These are phyloP conservation scores for Kuraishia ogatae DNA, from an alignment of 805 yeast species.

Conservation along the genomic window DNA sequence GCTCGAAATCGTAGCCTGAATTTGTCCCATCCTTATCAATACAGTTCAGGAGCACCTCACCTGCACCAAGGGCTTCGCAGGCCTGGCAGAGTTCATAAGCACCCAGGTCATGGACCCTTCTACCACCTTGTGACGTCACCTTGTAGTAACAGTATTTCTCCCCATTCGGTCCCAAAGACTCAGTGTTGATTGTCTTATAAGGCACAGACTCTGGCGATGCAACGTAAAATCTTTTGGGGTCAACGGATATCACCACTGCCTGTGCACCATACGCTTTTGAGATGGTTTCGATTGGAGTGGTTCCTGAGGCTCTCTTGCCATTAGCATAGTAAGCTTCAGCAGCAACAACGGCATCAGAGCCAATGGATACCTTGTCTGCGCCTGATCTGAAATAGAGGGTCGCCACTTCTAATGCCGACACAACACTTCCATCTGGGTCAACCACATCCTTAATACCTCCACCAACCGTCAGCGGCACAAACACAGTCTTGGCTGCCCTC, in stretches of 20 bases:
- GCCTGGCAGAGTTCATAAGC: conserved; percentile 85
- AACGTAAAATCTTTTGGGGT: conserved; percentile 84
- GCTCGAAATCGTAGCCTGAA: conserved; percentile 86
- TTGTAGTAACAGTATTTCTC: conserved; percentile 89
- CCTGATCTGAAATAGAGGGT: conserved; percentile 89
- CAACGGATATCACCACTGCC: conserved; percentile 98
- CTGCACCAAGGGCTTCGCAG: conserved; percentile 91
- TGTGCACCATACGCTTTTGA: conserved; percentile 90
- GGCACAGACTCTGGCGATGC: conserved; percentile 46
- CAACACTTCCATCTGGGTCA: conserved; percentile 73
- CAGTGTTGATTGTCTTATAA: conserved; percentile 58
- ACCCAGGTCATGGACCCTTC: conserved; percentile 80
- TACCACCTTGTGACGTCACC: conserved; percentile 95
- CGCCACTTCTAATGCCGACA: conserved; percentile 88
- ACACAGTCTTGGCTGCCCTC: conserved; percentile 78
- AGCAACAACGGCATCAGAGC: conserved; percentile 92
- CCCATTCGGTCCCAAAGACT: conserved; percentile 75
- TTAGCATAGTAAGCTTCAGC: conserved; percentile 72
- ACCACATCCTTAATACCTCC: conserved; percentile 92
- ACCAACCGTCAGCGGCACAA: conserved; percentile 96
- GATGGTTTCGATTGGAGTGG: conserved; percentile 87
- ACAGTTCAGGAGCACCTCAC: conserved; percentile 87
- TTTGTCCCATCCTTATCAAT: conserved; percentile 97
- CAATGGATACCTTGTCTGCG: conserved; percentile 96
- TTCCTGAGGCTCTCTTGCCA: conserved; percentile 56